phyloP scores from a whole-genome alignment of 371 early-diverging fungal genomes.

The Funneliformis caledonium region DNA sequence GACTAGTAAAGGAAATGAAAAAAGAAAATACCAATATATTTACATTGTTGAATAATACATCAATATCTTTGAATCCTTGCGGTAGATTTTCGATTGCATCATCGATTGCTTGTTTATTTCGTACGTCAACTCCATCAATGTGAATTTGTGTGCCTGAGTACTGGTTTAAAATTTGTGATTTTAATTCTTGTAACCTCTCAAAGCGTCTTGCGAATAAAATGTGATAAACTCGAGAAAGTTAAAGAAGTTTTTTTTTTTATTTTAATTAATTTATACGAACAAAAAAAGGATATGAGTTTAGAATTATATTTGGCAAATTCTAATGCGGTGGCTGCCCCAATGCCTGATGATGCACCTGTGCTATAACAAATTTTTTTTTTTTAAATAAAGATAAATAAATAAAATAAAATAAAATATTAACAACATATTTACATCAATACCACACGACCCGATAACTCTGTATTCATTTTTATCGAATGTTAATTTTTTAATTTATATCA shows the following conservation, averaged over 20 bases:
- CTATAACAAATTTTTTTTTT: slow-evolving; percentile 38
- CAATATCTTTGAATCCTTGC: slow-evolving; percentile 57
- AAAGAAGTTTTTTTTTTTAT: not conserved
- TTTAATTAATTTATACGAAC: not conserved
- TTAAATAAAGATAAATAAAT: too few relatives aligned
- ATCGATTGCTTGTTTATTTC: slow-evolving; percentile 61
- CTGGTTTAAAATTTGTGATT: slow-evolving; percentile 52
- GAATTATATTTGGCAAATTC: slow-evolving; percentile 86
- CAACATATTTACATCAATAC: slow-evolving; percentile 18
- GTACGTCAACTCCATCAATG: slow-evolving; percentile 76
- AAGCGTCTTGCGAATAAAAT: slow-evolving; percentile 81
- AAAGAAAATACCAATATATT: slow-evolving; percentile 43
- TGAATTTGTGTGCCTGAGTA: slow-evolving; percentile 67
- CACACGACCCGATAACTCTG: slow-evolving; percentile 26
- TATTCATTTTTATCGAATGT: not conserved
- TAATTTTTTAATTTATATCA: too few relatives aligned
- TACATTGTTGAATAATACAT: slow-evolving; percentile 81
- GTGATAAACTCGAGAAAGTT: slow-evolving; percentile 42
- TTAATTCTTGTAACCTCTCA: slow-evolving; percentile 69
- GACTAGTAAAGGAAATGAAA: not conserved
- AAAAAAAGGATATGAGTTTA: slow-evolving; percentile 60
- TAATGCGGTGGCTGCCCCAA: slow-evolving; percentile 84
- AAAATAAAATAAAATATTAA: too few relatives aligned
- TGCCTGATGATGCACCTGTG: slow-evolving; percentile 94
- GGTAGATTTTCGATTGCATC: slow-evolving; percentile 63